These are phyloP conservation scores for Candida glucosophila DNA, from an alignment of 1,139 yeast species.

Conservation along the genomic window DNA sequence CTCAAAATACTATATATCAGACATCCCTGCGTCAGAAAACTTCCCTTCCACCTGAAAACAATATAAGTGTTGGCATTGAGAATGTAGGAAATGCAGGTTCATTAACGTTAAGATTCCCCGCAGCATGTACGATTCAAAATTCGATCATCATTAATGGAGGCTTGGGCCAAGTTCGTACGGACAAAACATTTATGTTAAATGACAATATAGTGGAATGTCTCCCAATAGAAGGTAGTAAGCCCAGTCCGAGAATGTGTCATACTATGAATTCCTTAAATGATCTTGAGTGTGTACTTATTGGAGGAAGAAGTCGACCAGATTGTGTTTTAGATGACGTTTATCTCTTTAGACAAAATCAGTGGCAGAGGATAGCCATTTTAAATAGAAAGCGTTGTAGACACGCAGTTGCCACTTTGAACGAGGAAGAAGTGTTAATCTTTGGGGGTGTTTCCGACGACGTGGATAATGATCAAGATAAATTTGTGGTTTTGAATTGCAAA, in stretches of 20 bases:
- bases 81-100: slow-evolving; percentile 3
- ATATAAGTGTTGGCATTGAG: slow-evolving; percentile 6
- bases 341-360: slow-evolving; percentile 10
- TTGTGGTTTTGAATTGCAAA: slow-evolving; percentile 11
- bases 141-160: slow-evolving; percentile 47
- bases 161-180: slow-evolving; percentile 34
- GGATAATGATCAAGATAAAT: slow-evolving; percentile 5
- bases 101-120: slow-evolving; percentile 41
- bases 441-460: slow-evolving; percentile 33
- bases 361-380: slow-evolving; percentile 30
- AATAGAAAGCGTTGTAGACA: slow-evolving; percentile 50
- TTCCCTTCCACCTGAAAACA: slow-evolving; percentile 3
- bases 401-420: slow-evolving; percentile 25
- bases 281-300: slow-evolving; percentile 35
- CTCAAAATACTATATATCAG: neutral
- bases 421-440: slow-evolving; percentile 34
- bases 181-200: slow-evolving; percentile 10
- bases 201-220: slow-evolving; percentile 9
- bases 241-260: slow-evolving; percentile 56
- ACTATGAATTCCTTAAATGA: slow-evolving; percentile 28
- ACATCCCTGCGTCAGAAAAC: neutral
- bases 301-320: slow-evolving; percentile 65
- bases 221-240: slow-evolving; percentile 8
- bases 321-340: slow-evolving; percentile 26
- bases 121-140: slow-evolving; percentile 19